These are phyloP conservation scores for Begonia fuchsioides DNA, from an alignment of 306 rosid genomes.

Conservation along the genomic window DNA sequence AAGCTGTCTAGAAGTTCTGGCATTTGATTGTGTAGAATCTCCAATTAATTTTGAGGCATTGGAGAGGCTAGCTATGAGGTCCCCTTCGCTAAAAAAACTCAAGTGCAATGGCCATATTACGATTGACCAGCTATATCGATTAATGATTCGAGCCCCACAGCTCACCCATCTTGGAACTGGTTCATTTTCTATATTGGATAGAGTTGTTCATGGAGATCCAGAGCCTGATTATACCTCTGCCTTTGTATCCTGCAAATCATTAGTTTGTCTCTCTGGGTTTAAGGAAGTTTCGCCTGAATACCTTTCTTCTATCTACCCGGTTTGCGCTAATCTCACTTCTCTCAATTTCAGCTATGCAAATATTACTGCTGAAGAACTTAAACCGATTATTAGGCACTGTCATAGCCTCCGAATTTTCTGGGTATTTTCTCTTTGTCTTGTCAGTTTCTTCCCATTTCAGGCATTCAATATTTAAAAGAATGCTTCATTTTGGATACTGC, in stretches of 20 bases:
- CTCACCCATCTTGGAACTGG: constrained; percentile 78
- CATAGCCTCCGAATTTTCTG: constrained; percentile 54
- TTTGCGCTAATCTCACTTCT: constrained; percentile 52
- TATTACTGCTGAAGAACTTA: constrained; percentile 42
- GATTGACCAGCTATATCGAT: constrained; percentile 35
- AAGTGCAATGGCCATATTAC: constrained; percentile 42
- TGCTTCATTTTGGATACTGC: constrained; percentile 12
- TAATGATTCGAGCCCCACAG: constrained; percentile 53
- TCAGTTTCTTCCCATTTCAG: constrained; percentile 1
- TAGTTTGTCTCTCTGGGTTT: constrained; percentile 83
- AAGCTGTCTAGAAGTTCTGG: constrained; percentile 52
- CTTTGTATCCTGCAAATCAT: constrained; percentile 55
- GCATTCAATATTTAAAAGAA: constrained; percentile 7
- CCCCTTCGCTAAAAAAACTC: constrained; percentile 65
- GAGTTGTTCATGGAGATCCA: constrained; percentile 23
- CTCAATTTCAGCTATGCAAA: constrained; percentile 67
- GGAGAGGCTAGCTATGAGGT: constrained; percentile 70
- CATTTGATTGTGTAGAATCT: constrained; percentile 53
- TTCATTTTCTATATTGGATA: constrained; percentile 28
- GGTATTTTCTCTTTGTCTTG: constrained; percentile 31
- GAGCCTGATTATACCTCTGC: constrained; percentile 55
- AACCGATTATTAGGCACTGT: constrained; percentile 43
- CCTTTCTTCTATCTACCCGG: constrained; percentile 45
- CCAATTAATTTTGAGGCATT: constrained; percentile 54
- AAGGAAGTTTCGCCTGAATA: constrained; percentile 42